Conservation (phyloP, 805 yeast genomes). For the Pichia pseudocactophila region DNA sequence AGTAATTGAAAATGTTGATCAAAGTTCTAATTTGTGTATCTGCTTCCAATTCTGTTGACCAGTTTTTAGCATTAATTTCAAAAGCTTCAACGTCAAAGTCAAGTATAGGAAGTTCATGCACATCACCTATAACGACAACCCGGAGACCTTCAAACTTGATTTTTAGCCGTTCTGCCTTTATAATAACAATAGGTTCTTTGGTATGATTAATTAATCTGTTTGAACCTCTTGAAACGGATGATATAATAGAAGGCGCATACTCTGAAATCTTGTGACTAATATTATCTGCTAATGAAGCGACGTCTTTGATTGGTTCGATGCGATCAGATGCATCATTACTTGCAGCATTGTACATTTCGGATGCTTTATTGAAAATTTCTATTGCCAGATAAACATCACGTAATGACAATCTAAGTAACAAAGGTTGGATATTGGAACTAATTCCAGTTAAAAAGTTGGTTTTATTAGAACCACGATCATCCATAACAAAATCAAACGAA, state of each 20-base stretch:
- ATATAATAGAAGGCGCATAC: conserved; percentile 60
- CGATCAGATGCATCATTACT: conserved; percentile 11
- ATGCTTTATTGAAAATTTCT: conserved; percentile 63
- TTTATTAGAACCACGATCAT: conserved; percentile 55
- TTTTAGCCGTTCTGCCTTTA: conserved; percentile 60
- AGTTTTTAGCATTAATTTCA: conserved; percentile 57
- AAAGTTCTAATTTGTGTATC: conserved; percentile 55
- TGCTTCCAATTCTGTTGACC: conserved; percentile 80
- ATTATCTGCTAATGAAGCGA: conserved; percentile 44
- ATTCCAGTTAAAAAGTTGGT: conserved; percentile 53
- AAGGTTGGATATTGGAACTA: conserved; percentile 67
- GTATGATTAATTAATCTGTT: conserved; percentile 10
- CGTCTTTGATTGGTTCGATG: conserved; percentile 4
- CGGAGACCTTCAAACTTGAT: conserved; percentile 69
- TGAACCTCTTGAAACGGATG: conserved; percentile 36
- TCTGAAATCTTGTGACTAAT: conserved; percentile 50
- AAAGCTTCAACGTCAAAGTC: conserved; percentile 72
- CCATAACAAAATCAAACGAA: conserved; percentile 66
- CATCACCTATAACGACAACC: conserved; percentile 79
- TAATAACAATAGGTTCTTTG: conserved; percentile 31
- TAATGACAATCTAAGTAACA: conserved; percentile 72
- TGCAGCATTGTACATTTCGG: conserved; percentile 36
- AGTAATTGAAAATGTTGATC: conserved; percentile 75
- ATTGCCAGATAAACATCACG: conserved; percentile 80
- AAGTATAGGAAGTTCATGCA: conserved; percentile 80